These are phyloP conservation scores for Sutorius eximius DNA, from an alignment of 1,284 basidiomycete species.

Conservation along the genomic window DNA sequence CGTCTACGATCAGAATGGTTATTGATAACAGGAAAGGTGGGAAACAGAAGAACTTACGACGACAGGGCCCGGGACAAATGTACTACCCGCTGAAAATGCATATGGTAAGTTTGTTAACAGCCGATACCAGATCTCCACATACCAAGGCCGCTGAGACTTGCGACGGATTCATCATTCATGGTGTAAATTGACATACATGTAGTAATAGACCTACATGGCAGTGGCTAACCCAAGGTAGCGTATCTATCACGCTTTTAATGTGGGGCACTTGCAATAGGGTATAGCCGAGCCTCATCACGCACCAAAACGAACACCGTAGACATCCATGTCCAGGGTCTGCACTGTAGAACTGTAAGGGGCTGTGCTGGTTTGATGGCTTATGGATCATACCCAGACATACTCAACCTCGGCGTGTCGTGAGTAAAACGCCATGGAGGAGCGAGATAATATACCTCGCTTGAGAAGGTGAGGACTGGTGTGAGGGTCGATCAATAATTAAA, in stretches of 20 bases:
- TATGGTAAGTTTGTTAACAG: no score
- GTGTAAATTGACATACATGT: background rate
- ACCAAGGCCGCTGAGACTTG: background rate
- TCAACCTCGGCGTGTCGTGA: slow-evolving; percentile 3
- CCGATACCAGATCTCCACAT: no score
- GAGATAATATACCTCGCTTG: background rate
- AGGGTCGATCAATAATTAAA: no score
- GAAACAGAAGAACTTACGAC: background rate
- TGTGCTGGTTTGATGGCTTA: no score
- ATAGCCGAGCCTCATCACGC: no score
- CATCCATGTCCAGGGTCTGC: slow-evolving; percentile 10
- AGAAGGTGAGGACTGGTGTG: slow-evolving; percentile 9
- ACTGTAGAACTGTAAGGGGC: background rate
- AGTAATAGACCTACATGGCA: slow-evolving; percentile 2
- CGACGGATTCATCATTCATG: no score
- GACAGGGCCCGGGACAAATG: background rate
- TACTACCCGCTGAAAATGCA: no score
- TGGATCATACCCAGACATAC: slow-evolving; percentile 12
- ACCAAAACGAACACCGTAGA: slow-evolving; percentile 11
- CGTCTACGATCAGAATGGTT: background rate
- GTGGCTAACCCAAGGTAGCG: slow-evolving; percentile 11
- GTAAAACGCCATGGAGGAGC: background rate
- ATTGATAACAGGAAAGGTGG: background rate
- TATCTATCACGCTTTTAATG: background rate
- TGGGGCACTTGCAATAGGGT: no score